A percentile compares a stretch with the other conserved stretches of the same genome.
These are phyloP conservation scores for Aureobasidium sp. DNA, from an alignment of 2,329 filamentous ascomycete species.

Conservation along the genomic window DNA sequence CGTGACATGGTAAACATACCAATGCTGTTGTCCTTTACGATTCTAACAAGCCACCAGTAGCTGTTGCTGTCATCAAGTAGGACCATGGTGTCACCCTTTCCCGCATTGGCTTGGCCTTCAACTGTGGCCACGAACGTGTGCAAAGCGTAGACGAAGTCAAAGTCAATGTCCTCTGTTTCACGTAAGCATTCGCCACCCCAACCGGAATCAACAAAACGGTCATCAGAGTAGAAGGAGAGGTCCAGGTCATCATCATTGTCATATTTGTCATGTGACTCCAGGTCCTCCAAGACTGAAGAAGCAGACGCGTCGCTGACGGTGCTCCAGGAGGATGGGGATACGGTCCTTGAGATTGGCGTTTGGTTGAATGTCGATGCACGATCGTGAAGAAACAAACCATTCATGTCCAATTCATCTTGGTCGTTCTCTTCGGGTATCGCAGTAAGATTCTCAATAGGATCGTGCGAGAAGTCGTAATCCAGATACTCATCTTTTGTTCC, in stretches of 20 bases:
- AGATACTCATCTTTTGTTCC: not conserved
- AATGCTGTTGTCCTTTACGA: conserved; percentile 97
- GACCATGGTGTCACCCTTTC: conserved; percentile 98
- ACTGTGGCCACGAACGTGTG: conserved; percentile 98
- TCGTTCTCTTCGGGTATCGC: not conserved
- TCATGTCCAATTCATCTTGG: conserved; percentile 20
- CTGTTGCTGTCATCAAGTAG: conserved; percentile 97
- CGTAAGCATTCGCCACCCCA: conserved; percentile 82
- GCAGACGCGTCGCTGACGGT: conserved; percentile 18
- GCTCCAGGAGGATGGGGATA: conserved; percentile 28
- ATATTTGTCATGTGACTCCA: conserved; percentile 23
- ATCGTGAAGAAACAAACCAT: conserved; percentile 32
- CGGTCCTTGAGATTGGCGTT: conserved; percentile 10
- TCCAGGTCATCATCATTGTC: conserved; percentile 53
- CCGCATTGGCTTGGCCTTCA: conserved; percentile 95
- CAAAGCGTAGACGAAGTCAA: conserved; percentile 97
- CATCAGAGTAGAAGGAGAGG: conserved; percentile 47
- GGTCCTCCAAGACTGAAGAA: conserved; percentile 10
- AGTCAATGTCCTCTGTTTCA: conserved; percentile 96
- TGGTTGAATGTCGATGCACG: conserved; percentile 32
- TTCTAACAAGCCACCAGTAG: conserved; percentile 98
- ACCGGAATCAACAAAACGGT: conserved; percentile 59
- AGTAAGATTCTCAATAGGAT: not conserved
- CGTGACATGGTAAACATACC: conserved; percentile 36
- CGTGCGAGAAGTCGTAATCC: not conserved